These are phyloP conservation scores for Porphyridium purpureum DNA, from an alignment of 23 red algal species.

Conservation along the genomic window DNA sequence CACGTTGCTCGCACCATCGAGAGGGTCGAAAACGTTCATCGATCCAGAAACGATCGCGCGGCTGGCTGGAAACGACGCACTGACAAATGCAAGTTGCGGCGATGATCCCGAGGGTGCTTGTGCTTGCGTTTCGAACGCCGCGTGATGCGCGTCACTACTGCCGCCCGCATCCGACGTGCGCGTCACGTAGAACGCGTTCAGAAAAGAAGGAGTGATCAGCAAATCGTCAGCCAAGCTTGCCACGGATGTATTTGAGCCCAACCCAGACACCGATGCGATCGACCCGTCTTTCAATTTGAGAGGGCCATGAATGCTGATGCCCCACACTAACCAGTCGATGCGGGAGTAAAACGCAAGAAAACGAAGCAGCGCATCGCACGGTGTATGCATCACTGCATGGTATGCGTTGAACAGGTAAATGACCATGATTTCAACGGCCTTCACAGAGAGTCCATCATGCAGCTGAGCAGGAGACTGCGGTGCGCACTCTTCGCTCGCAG, in stretches of 20 bases:
- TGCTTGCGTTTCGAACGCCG: too few species aligned
- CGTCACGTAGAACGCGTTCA: background rate
- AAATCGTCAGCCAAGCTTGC: too few species aligned
- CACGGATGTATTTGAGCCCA: too few species aligned
- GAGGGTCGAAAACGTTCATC: too few species aligned
- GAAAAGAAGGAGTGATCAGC: background rate
- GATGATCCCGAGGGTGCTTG: too few species aligned
- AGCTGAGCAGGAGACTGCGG: background rate
- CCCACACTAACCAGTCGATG: conserved; percentile 16
- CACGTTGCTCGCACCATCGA: too few species aligned
- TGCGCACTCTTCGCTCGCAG: background rate
- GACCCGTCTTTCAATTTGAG: background rate
- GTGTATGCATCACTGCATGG: conserved; percentile 6
- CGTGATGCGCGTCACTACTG: too few species aligned
- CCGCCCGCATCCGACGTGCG: background rate
- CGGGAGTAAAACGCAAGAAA: conserved; percentile 19
- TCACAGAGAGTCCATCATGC: background rate
- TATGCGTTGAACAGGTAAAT: conserved; percentile 8
- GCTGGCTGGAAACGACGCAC: too few species aligned
- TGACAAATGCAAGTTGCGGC: too few species aligned
- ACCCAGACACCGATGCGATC: conserved; percentile 2
- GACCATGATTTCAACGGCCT: conserved; percentile 2
- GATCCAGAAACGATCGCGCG: too few species aligned
- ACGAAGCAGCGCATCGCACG: conserved; percentile 4
- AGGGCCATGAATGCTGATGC: conserved; percentile 10